Evolutionary conservation across 352 stramenopile genomes (phyloP).

Genomic region (Globisporangium okanoganense): DNA sequence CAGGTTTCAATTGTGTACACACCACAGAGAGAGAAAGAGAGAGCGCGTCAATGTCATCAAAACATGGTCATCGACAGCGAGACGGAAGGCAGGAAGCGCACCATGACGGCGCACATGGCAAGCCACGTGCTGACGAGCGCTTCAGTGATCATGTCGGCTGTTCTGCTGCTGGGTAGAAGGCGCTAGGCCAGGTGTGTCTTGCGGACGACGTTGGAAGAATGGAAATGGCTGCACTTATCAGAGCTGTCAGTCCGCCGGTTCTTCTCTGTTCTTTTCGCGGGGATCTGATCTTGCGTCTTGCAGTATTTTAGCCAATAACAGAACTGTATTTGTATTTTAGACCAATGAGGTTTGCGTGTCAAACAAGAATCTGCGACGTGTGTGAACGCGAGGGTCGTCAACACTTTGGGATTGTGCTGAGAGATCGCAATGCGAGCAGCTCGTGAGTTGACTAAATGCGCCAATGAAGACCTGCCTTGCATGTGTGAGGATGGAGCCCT

Average conservation of each 20-base stretch:
- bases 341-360: constrained; percentile 3
- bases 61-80: neutral
- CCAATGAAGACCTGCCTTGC: neutral
- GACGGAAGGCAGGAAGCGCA: constrained; percentile 12
- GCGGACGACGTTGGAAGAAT: neutral
- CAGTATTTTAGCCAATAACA: constrained; percentile 12
- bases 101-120: constrained; percentile 60
- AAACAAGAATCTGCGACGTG: neutral
- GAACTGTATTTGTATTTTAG: neutral
- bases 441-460: neutral
- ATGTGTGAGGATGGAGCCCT: no score
- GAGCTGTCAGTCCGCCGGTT: constrained; percentile 3
- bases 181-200: no score
- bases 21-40: neutral
- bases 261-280: constrained; percentile 5
- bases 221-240: constrained; percentile 5
- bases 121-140: constrained; percentile 55
- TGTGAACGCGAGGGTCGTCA: neutral
- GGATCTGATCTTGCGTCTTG: neutral
- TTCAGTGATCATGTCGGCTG: constrained; percentile 47
- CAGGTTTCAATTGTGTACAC: neutral
- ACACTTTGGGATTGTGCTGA: neutral
- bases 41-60: neutral
- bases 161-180: neutral
- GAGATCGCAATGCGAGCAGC: neutral